Evolutionary conservation across 345 rosid genomes (phyloP), one percentile per base, ranked within the genome.

Genomic region (Heritiera fomes): DNA sequence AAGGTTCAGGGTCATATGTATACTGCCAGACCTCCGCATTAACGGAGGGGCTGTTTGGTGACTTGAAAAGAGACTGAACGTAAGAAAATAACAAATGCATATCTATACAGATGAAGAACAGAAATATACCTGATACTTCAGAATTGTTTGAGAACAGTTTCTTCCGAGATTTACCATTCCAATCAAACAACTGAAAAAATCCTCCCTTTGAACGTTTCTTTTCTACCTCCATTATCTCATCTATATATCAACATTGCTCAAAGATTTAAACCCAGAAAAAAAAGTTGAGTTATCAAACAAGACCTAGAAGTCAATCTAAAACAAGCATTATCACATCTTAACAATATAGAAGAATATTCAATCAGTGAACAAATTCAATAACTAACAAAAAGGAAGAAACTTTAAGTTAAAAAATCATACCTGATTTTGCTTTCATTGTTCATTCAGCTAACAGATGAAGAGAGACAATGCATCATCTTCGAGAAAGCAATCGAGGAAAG

Each of bases 81-180:
- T 9, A 38, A 38, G 47, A 64, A 34, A 70, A 58, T 32, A 69
- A 55, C 10, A 55, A 10, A 61, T n/a, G 59, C 66, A 53, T 12
- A 47, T n/a, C 18, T 18, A 62, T 11, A 79, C n/a, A 41, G 8
- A 62, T 47, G 68, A 76, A 71, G 53, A 82, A 56, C 8, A 45
- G 1, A 55, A 69, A 73, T 64, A 49, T 90, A 92, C 93, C 92
- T 32, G 85, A 73, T 23, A 80, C 61, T 32, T 87, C 90, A 7
- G 85, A 79, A 69, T 77, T 84, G 81, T 80, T 85, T 32, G 90
- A 63, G 74, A 94, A 88, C 60, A 90, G 85, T 86, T 91, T 94
- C 91, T 93, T 94, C 58, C 88, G 82, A 71, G 98, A 97, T 87
- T 90, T 97, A 15, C 93, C 90, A 81, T 90, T 85, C 99, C 98